Base-by-base conservation (phyloP, 768 basidiomycete genomes). In the Suillus subluteus region DNA sequence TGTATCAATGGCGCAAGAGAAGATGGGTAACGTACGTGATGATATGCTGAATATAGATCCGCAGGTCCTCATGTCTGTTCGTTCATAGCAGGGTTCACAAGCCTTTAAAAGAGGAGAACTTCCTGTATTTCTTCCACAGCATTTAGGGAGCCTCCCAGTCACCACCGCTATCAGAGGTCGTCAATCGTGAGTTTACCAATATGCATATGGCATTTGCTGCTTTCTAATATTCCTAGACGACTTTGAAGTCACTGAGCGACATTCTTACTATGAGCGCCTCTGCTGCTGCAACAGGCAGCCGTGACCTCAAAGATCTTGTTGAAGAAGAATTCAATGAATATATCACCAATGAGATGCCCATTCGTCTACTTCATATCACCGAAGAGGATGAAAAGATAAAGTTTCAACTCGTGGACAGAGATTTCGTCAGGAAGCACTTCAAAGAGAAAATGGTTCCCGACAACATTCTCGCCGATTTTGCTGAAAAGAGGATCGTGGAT, bases 291-390 rank as follows among this genome's bases (percentile, higher is more conserved):
- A 40, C 6, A 23, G n/a, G 8, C 15, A 59, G 26, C 16, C n/a
- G 40, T 11, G 23, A 26, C 23, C 38, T 59, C 23, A 30, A 21
- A 30, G 6, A 21, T 9, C 26, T 41, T 40, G 6, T 59, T 11
- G 23, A 30, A 30, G 58, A 59, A 6, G 40, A 41, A 41, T 61
- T 61, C 58, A 1, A 61, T 30, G 40, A 61, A 7, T 41, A 61
- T 6, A 61, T 61, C 40, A 41, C 23, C 26, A 61, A 61, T 6
- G 58, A 61, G 58, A 61, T 61, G 26, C 58, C 58, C 58, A 61
- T 61, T 16, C 26, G 11, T 21, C 58, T 61, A 30, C 63, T 66
- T 35, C 12, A 66, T 16, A 50, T 66, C 46, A 62, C 13, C 23
- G 3, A 62, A 18, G 3, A 41, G 11, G 13, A 5, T 30, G 4